Conservation (phyloP, 371 early-diverging fungal species). For the Lichtheimia hyalospora region DNA sequence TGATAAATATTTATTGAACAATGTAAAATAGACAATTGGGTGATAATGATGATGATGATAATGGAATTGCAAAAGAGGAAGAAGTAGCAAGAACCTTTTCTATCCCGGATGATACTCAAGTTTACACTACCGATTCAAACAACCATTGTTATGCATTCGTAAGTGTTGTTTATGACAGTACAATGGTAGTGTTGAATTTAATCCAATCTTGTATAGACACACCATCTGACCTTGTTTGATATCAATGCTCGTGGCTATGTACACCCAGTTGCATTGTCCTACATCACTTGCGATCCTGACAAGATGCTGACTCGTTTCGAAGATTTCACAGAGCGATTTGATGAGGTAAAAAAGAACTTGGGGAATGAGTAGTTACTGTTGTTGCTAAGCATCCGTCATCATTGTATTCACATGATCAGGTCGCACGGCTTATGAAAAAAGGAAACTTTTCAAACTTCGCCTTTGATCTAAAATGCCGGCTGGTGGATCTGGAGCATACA, state of each 20-base stretch:
- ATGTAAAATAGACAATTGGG: conserved; percentile 10
- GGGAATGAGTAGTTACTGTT: too few relatives aligned
- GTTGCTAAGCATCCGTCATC: background rate
- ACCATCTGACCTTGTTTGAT: conserved; percentile 61
- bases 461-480: conserved; percentile 47
- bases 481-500: conserved; percentile 56
- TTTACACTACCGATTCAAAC: conserved; percentile 54
- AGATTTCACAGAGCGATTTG: conserved; percentile 40
- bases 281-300: conserved; percentile 52
- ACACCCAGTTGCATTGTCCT: conserved; percentile 57
- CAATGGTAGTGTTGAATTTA: background rate
- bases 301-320: conserved; percentile 52
- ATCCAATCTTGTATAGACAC: conserved; percentile 33
- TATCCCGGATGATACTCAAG: conserved; percentile 63
- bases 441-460: conserved; percentile 60
- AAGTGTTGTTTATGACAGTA: conserved; percentile 3
- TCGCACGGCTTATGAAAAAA: conserved; percentile 51
- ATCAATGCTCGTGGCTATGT: conserved; percentile 63
- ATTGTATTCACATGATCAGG: conserved; percentile 12
- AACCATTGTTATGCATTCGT: conserved; percentile 59
- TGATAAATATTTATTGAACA: too few relatives aligned
- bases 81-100: conserved; percentile 28
- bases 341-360: conserved; percentile 18
- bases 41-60: background rate
- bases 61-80: background rate